These are phyloP conservation scores for Parachaetomium inaequale DNA, from an alignment of 495 filamentous ascomycete species.

Conservation along the genomic window DNA sequence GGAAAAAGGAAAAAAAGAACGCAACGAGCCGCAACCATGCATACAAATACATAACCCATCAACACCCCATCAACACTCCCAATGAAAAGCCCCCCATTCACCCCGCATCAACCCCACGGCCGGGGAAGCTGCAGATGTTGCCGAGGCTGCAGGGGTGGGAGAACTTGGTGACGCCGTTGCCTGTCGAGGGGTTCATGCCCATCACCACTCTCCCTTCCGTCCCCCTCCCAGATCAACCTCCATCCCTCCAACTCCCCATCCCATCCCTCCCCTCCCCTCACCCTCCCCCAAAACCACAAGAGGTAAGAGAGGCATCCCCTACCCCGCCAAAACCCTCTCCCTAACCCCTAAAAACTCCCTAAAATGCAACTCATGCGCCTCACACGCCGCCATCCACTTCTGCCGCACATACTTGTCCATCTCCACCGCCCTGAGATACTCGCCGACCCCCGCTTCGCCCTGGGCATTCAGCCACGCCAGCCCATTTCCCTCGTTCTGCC, in stretches of 20 bases:
- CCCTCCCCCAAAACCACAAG: neutral
- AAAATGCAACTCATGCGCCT: constrained; percentile 60
- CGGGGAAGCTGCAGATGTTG: neutral
- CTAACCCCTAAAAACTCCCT: constrained; percentile 44
- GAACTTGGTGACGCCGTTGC: too few species aligned
- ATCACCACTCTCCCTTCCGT: too few species aligned
- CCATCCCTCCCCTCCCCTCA: neutral
- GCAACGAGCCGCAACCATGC: neutral
- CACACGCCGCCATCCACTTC: constrained; percentile 62
- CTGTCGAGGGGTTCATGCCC: too few species aligned
- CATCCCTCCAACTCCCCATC: neutral
- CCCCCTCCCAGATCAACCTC: too few species aligned
- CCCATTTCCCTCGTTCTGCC: constrained; percentile 40
- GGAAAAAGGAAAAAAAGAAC: neutral
- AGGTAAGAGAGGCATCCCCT: too few species aligned
- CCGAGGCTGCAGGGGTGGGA: too few species aligned
- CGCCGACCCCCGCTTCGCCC: constrained; percentile 46
- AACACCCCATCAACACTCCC: neutral
- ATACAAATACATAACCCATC: neutral
- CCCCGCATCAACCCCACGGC: neutral
- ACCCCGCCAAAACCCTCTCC: constrained; percentile 4
- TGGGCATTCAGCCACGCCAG: constrained; percentile 53
- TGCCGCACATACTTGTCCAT: constrained; percentile 61
- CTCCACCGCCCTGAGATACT: constrained; percentile 59
- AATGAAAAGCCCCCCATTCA: neutral